phyloP scores from a whole-genome alignment of 2,329 filamentous ascomycete species.

The Ophiostoma sp. region DNA sequence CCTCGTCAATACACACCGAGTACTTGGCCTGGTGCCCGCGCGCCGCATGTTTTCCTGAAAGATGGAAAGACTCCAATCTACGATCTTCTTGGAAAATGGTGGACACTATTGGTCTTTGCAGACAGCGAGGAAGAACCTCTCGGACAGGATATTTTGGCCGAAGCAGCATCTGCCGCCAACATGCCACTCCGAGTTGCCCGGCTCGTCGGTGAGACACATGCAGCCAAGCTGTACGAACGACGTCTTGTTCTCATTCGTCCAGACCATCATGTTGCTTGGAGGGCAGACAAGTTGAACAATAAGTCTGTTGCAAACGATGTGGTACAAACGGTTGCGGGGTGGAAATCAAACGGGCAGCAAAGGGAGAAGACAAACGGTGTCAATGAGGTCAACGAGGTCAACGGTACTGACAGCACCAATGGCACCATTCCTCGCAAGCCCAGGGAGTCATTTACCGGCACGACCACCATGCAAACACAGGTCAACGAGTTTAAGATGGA shows the following conservation, averaged over 20 bases:
- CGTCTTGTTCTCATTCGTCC: conserved; percentile 28
- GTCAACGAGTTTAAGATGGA: conserved; percentile 13
- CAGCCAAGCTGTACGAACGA: conserved; percentile 22
- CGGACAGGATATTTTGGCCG: background rate
- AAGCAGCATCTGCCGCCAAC: background rate
- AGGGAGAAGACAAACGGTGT: background rate
- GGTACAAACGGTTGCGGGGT: conserved; percentile 12
- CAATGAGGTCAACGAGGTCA: background rate
- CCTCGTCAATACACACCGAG: conserved; percentile 21
- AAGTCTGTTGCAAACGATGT: background rate
- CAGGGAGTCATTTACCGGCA: background rate
- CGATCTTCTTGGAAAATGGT: conserved; percentile 26
- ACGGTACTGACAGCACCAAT: background rate
- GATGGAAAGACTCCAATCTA: conserved; percentile 26
- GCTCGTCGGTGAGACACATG: conserved; percentile 24
- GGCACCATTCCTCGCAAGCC: background rate
- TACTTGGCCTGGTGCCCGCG: conserved; percentile 28
- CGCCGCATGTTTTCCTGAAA: conserved; percentile 27
- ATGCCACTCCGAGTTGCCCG: conserved; percentile 23
- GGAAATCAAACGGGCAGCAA: background rate
- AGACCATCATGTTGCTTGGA: conserved; percentile 29
- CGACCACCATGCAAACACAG: background rate
- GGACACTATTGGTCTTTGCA: conserved; percentile 27
- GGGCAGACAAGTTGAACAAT: conserved; percentile 14
- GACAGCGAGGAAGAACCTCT: background rate